Evolutionary conservation across 495 filamentous ascomycete genomes (phyloP), one percentile per base, ranked within the genome.

Genomic region (Sabuloglossum arenarium): DNA sequence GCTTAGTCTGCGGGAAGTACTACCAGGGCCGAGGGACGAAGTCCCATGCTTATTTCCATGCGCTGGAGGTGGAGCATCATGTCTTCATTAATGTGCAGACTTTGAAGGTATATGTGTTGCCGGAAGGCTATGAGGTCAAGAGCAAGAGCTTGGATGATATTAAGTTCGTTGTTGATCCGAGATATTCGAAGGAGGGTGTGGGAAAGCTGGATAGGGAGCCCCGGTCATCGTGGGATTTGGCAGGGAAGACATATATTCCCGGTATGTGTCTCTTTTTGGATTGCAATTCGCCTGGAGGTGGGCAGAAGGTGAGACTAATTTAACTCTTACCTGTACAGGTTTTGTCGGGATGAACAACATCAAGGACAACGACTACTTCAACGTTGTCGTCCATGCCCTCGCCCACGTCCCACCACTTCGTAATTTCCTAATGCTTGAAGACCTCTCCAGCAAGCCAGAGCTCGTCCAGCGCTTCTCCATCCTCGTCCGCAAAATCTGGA

Each of bases 311-410:
- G 39, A 43, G 39, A 43, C 53, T 54, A 54, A 54, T 21, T 45
- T 56, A 9, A 5, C 11, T 10, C 19, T 30, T 39, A 16, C 49
- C 49, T 43, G 39, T 27, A 16, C 65, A 72, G 82, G 91, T 3
- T 99, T 94, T 65, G 88, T 99, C 59, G 91, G 91, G 58, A 88
- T 99, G 82, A 97, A 99, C 72, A 96, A 99, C 67, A 97, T 99
- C 73, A 99, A 99, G 67, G 87, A 86, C 51, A 99, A 99, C 69
- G 91, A 99, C 69, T 99, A 97, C 68, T 75, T 97, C 61, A 99
- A 99, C 64, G 90, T 95, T 6, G 79, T 96, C 6, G 80, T 91
- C n/a, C 93, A 99, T 63, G 80, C 91, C 12, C 75, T 99, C 14
- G 81, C 89, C 0, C 91, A 99, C 69, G 86, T 95, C 24, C 68